Conservation (phyloP, 257 asterid genomes). For the Ilex aquifolium region DNA sequence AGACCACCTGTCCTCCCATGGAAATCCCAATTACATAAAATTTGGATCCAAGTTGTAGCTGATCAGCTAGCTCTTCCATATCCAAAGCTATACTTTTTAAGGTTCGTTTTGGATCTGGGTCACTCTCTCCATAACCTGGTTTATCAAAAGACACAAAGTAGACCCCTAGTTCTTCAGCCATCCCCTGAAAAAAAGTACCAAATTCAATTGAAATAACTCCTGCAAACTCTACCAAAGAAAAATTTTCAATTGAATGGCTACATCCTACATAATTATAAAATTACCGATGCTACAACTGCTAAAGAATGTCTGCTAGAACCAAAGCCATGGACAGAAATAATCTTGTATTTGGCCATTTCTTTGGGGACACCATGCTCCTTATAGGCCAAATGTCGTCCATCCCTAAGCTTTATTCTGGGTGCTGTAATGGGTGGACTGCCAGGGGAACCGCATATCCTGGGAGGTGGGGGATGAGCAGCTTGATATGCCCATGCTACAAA, state of each 20-base stretch:
- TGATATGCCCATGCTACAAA: neutral
- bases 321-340: neutral
- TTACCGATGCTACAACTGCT: neutral
- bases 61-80: conserved; percentile 70
- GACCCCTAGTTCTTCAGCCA: conserved; percentile 48
- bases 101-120: conserved; percentile 62
- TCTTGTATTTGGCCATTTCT: neutral
- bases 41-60: conserved; percentile 49
- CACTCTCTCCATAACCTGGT: conserved; percentile 83
- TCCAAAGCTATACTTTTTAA: conserved; percentile 48
- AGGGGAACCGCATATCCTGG: neutral
- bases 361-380: neutral
- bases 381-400: neutral
- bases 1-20: conserved; percentile 66
- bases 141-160: conserved; percentile 66
- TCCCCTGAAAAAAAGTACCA: conserved; percentile 25
- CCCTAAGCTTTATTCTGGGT: neutral
- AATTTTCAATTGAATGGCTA: no score
- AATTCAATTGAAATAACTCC: conserved; percentile 28
- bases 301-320: neutral
- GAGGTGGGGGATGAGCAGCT: neutral
- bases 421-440: neutral
- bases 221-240: conserved; percentile 26
- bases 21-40: conserved; percentile 58
- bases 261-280: conserved; percentile 18